Percentiles rank a stretch among this genome's conserved stretches.
These are phyloP conservation scores for Podospora tetraspora DNA, from an alignment of 495 filamentous ascomycete genomes.

Conservation along the genomic window DNA sequence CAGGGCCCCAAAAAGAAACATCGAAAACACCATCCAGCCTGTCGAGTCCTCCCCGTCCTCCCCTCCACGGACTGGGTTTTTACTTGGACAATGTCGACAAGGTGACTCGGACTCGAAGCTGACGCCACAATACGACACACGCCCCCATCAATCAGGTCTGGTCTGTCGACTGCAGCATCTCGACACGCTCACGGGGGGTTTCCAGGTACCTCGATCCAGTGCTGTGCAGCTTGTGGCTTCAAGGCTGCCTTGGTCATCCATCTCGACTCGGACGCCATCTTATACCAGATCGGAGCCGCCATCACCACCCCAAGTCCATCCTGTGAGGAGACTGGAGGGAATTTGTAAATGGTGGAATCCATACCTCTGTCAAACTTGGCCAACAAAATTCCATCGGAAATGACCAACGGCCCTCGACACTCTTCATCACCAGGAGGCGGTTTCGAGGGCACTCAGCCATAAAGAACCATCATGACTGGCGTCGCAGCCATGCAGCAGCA, in stretches of 20 bases:
- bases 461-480: background rate
- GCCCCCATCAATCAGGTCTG: background rate
- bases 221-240: background rate
- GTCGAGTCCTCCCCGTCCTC: background rate
- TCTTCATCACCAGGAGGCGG: background rate
- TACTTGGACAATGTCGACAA: background rate
- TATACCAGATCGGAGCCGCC: background rate
- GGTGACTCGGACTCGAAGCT: background rate
- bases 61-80: background rate
- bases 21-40: background rate
- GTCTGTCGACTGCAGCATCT: background rate
- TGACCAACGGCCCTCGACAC: background rate
- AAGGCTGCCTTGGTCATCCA: background rate
- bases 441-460: background rate
- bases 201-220: background rate
- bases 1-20: slow-evolving; percentile 3
- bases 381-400: background rate
- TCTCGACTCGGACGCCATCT: background rate
- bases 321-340: background rate
- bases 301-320: background rate
- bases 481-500: slow-evolving; percentile 13
- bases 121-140: background rate
- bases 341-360: background rate
- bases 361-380: too few species aligned
- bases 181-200: background rate